Evolutionary conservation across 768 basidiomycete species (phyloP), one percentile per base, ranked within the genome.

Genomic region (Cystobasidium ongulense): DNA sequence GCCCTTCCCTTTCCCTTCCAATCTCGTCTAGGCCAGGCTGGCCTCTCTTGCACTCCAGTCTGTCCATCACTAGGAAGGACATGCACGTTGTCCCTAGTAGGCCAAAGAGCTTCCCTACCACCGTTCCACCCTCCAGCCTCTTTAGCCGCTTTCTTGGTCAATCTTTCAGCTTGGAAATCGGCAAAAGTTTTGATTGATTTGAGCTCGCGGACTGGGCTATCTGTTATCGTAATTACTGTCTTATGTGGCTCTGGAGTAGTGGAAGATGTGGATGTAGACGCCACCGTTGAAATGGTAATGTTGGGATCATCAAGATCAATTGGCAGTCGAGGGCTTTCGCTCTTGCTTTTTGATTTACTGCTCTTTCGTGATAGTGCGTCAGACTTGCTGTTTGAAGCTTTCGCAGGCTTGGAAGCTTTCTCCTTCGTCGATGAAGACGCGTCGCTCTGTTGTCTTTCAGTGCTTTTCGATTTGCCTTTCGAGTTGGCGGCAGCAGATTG

Each of bases 1-100:
- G 65, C 65, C 53, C 65, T 52, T 8, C 65, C 65, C 50, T 67
- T 67, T 3, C 65, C 65, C 27, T 67, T 67, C 65, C 41, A 53
- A n/a, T 71, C 31, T 23, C 53, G 27, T 35, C 27, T 71, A 2
- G 25, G 4, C 31, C 31, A 61, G 21, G 57, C 11, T 61, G 29
- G 23, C 57, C 33, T 36, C 10, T 71, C 4, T 36, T 31, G 27
- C 13, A 13, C 10, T 61, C 54, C 21, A 38, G 25, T 13, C 11
- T 53, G 29, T 36, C 15, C 53, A 3, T 27, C 63, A 35, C 17
- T 10, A 39, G 41, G 23, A 23, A 52, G 7, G 18, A 71, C 53
- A 38, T 71, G 68, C 8, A 54, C 13, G 23, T 46, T 59, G 7
- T 3, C 29, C 33, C n/a, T n/a, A 29, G 46, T 54, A 11, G 57